A percentile compares a stretch with the other conserved stretches of the same genome.
phyloP scores from a whole-genome alignment of 139 green algal species.

The Zygnema cylindricum region DNA sequence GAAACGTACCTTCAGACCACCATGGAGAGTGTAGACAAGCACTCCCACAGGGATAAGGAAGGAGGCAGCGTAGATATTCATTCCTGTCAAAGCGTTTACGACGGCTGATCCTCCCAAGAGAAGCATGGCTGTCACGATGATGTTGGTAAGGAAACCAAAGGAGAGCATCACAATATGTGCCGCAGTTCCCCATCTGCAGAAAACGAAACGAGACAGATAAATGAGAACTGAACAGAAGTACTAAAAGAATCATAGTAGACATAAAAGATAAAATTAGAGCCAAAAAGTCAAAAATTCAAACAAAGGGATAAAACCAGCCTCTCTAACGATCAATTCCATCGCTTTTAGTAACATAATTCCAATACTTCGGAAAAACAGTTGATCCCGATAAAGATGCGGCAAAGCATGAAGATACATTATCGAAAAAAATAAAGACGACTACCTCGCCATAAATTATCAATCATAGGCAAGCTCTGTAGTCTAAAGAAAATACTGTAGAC shows the following conservation, averaged over 20 bases:
- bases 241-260: neutral
- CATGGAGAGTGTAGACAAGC: slow-evolving; percentile 87
- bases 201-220: neutral
- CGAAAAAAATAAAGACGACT: too few relatives aligned
- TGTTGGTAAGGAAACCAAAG: slow-evolving; percentile 86
- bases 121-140: slow-evolving; percentile 90
- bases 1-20: slow-evolving; percentile 88
- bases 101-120: slow-evolving; percentile 84
- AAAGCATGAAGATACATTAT: too few relatives aligned
- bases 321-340: too few relatives aligned
- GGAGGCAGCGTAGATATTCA: slow-evolving; percentile 72
- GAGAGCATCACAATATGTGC: slow-evolving; percentile 84
- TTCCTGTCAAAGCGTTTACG: slow-evolving; percentile 84
- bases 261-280: neutral
- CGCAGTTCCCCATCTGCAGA: slow-evolving; percentile 69
- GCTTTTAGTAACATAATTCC: too few relatives aligned
- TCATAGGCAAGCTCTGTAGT: too few relatives aligned
- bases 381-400: too few relatives aligned
- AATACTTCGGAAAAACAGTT: too few relatives aligned
- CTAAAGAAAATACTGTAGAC: too few relatives aligned
- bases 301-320: too few relatives aligned
- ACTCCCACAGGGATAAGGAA: too few relatives aligned
- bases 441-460: too few relatives aligned
- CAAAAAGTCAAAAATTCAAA: too few relatives aligned
- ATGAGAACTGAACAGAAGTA: neutral